Base-by-base conservation (phyloP, 2,329 filamentous ascomycete species). In the Lecanicillium sp. region DNA sequence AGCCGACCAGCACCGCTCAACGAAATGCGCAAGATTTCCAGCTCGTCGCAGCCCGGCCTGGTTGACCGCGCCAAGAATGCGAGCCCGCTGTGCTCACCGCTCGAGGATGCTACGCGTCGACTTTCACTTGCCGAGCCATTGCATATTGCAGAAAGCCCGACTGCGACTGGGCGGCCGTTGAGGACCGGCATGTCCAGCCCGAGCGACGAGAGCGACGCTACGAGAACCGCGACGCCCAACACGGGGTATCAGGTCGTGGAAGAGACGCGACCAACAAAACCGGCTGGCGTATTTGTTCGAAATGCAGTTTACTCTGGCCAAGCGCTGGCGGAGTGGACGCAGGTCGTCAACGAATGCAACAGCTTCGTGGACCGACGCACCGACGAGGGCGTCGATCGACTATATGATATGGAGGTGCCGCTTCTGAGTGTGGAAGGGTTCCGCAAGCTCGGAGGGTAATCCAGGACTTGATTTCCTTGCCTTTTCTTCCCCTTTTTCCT, bases 321-420 rank as follows among this genome's bases (percentile, higher is more conserved):
- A 17, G 83, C 87, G 1, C 71, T 93, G 37, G 86, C 86, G 0
- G 87, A 93, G 63, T 93, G 87, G 87, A 73, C 75, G 17, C 69
- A 87, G 15, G 78, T 91, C 17, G 80, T 90, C 14, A 78, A 79
- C 48, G 87, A 93, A 62, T 88, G 83, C 68, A 88, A 90, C 66
- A 87, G 81, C 59, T 93, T 91, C 64, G 80, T 89, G 26, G 86
- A 91, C 50, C 74, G 87, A 38, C 77, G 87, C 47, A 81, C 82
- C 44, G 80, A 81, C 39, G 87, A 93, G 61, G 87, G 87, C 37
- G 78, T 90, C 9, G 73, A 78, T 2, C 70, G 71, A 1, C 76
- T 88, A 51, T 73, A 70, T 55, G 79, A 83, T 36, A 81, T 91
- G 35, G 87, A 91, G 63, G 67, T 73, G 3, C 70, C 68, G 2